phyloP scores from a whole-genome alignment of 2,329 filamentous ascomycete species.

The Colletotrichum incanum region DNA sequence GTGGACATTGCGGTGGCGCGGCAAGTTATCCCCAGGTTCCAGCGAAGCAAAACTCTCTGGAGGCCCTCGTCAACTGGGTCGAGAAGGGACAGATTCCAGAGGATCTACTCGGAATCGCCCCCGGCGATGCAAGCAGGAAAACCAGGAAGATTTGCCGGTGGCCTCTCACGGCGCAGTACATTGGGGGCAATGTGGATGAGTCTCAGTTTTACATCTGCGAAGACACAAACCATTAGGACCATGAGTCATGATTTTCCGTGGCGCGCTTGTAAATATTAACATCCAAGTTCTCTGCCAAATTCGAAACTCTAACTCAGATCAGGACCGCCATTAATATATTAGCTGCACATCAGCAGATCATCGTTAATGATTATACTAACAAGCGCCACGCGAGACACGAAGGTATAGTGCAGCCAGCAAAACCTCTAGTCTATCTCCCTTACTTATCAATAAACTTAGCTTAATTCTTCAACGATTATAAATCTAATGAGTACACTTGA shows the following conservation, averaged over 20 bases:
- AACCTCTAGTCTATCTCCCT: too few relatives aligned
- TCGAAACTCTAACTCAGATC: too few relatives aligned
- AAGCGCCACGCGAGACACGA: too few relatives aligned
- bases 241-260: too few relatives aligned
- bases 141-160: slow-evolving; percentile 32
- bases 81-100: slow-evolving; percentile 8
- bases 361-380: too few relatives aligned
- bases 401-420: too few relatives aligned
- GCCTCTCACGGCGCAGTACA: slow-evolving; percentile 17
- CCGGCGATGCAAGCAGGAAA: slow-evolving; percentile 24
- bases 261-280: too few relatives aligned
- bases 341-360: background rate
- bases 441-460: too few relatives aligned
- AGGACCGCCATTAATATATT: background rate
- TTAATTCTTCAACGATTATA: too few relatives aligned
- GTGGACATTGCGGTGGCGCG: slow-evolving; percentile 30
- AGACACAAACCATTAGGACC: too few relatives aligned
- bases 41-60: slow-evolving; percentile 15
- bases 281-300: background rate
- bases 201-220: background rate
- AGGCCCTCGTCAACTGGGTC: slow-evolving; percentile 23
- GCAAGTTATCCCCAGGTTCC: slow-evolving; percentile 30
- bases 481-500: too few relatives aligned
- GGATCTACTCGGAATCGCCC: background rate
- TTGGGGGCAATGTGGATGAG: background rate